Evolutionary conservation across 495 filamentous ascomycete genomes (phyloP).

Genomic region (Aeminium ludgeri): DNA sequence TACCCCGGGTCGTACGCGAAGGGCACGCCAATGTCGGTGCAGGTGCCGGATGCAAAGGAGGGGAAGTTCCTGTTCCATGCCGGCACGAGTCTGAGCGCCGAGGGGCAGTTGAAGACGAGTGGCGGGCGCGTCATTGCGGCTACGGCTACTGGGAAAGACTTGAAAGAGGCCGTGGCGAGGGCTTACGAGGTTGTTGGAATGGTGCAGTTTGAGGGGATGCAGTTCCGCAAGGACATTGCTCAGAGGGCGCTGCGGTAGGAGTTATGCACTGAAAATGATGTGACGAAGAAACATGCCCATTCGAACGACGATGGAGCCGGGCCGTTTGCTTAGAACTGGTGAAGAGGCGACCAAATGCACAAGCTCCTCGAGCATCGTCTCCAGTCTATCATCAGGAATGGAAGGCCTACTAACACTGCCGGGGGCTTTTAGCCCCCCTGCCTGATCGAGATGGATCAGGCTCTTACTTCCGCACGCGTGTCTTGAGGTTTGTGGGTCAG

Average conservation of each 20-base stretch:
- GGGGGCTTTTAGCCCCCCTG: too few relatives aligned
- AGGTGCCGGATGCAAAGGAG: conserved; percentile 26
- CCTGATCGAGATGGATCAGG: too few relatives aligned
- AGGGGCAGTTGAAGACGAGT: conserved; percentile 49
- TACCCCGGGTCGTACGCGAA: conserved; percentile 84
- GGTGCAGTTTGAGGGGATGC: conserved; percentile 79
- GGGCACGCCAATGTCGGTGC: conserved; percentile 53
- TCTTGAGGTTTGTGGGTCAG: too few relatives aligned
- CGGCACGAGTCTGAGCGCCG: conserved; percentile 48
- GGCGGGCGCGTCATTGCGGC: conserved; percentile 88
- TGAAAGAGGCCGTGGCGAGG: conserved; percentile 65
- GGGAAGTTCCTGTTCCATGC: conserved; percentile 70
- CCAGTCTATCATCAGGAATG: too few relatives aligned
- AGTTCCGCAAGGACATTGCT: conserved; percentile 85
- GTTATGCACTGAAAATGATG: not conserved
- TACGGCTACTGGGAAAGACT: conserved; percentile 54
- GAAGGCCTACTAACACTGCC: too few relatives aligned
- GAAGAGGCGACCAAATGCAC: too few relatives aligned
- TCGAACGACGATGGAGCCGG: too few relatives aligned
- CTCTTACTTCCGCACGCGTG: too few relatives aligned
- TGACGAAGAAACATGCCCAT: not conserved
- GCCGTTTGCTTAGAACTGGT: too few relatives aligned
- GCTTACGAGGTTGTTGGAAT: conserved; percentile 65
- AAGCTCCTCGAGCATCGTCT: too few relatives aligned
- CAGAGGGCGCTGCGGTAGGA: conserved; percentile 15